phyloP scores from a whole-genome alignment of 257 asterid species.

The Nicotiana tabacum region DNA sequence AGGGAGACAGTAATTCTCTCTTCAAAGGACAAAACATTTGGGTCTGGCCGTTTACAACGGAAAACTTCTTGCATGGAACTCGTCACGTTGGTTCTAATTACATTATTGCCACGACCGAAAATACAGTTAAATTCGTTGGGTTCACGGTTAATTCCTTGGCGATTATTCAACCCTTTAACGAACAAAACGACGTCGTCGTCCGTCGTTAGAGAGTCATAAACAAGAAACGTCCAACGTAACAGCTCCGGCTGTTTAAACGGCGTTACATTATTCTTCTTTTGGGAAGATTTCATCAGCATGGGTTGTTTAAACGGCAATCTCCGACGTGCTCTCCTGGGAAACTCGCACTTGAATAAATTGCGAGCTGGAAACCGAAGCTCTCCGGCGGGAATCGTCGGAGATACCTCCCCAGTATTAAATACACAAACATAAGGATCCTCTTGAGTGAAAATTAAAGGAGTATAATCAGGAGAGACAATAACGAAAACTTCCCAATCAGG shows the following conservation, averaged over 20 bases:
- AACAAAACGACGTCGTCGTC: constrained; percentile 65
- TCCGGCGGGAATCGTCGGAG: constrained; percentile 49
- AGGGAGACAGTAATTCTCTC: constrained; percentile 36
- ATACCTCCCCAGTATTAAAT: constrained; percentile 24
- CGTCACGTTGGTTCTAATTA: constrained; percentile 57
- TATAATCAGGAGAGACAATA: constrained; percentile 31
- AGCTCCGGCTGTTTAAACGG: constrained; percentile 15
- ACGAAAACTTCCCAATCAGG: constrained; percentile 85
- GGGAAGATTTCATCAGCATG: constrained; percentile 16
- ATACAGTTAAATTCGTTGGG: constrained; percentile 63
- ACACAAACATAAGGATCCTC: constrained; percentile 30
- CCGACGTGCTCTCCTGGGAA: constrained; percentile 48
- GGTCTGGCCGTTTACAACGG: constrained; percentile 58
- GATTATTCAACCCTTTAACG: constrained; percentile 63
- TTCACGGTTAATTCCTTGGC: constrained; percentile 52
- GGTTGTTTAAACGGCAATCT: constrained; percentile 50
- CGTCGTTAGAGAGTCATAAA: constrained; percentile 63
- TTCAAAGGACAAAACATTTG: constrained; percentile 5
- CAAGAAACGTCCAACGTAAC: constrained; percentile 46
- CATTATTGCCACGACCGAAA: constrained; percentile 26
- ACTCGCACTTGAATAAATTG: constrained; percentile 40
- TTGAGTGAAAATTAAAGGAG: not conserved
- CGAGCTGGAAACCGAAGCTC: constrained; percentile 47
- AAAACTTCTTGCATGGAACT: constrained; percentile 77
- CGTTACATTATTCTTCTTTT: not conserved